A percentile compares a stretch with the other conserved stretches of the same genome.
Conservation (phyloP, 768 basidiomycete genomes). For the Phlegmacium glaucopus region DNA sequence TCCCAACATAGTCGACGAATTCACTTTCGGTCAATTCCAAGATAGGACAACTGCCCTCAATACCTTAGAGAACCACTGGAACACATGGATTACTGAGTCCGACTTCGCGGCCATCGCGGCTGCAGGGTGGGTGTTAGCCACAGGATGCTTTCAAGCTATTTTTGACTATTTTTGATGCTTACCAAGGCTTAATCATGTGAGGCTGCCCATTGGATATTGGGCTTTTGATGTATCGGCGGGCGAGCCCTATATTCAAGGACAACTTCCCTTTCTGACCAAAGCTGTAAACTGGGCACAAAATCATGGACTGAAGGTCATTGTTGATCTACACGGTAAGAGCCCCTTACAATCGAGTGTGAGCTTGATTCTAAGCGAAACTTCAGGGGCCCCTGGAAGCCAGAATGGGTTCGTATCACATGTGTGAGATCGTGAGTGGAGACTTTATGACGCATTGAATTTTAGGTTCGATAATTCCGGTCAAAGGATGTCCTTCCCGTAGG, state of each 20-base stretch:
- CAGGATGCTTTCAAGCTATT: constrained; percentile 1
- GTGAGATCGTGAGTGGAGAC: not conserved
- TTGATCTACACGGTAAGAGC: constrained; percentile 64
- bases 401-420: constrained; percentile 50
- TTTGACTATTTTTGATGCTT: constrained; percentile 2
- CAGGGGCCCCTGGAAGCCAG: constrained; percentile 78
- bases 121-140: constrained; percentile 53
- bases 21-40: constrained; percentile 69
- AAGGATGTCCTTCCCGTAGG: constrained; percentile 50
- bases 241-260: constrained; percentile 78
- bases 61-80: constrained; percentile 67
- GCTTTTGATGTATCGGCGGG: constrained; percentile 77
- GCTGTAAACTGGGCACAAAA: constrained; percentile 69
- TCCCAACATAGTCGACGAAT: constrained; percentile 63
- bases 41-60: constrained; percentile 42
- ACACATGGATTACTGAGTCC: constrained; percentile 78
- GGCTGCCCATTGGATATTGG: constrained; percentile 89
- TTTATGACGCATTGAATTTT: constrained; percentile 5
- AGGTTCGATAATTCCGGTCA: constrained; percentile 86
- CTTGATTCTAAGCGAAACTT: constrained; percentile 7
- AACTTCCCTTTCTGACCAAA: constrained; percentile 62
- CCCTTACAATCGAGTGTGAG: not conserved
- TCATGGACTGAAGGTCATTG: constrained; percentile 73
- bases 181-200: constrained; percentile 75
- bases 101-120: constrained; percentile 76